A percentile compares a stretch with the other conserved stretches of the same genome.
phyloP scores from a whole-genome alignment of 805 yeast genomes.

The Hanseniaspora hatyaiensis region DNA sequence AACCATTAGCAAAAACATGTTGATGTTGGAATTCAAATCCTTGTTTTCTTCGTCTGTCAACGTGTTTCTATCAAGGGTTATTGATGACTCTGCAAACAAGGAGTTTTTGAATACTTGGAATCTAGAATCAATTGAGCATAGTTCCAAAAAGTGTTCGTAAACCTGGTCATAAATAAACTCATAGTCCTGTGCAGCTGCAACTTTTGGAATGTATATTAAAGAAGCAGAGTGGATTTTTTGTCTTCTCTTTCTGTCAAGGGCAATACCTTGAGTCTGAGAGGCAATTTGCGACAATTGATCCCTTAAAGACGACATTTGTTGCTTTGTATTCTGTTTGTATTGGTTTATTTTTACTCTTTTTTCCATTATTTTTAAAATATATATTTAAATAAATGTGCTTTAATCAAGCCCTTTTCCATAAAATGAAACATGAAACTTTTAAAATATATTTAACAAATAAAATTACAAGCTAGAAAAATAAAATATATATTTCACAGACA shows the following conservation, averaged over 20 bases:
- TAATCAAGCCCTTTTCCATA: too few species aligned
- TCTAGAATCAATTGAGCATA: constrained; percentile 60
- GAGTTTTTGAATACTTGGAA: constrained; percentile 59
- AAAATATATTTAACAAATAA: too few species aligned
- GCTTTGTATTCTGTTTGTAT: too few species aligned
- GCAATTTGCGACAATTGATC: constrained; percentile 68
- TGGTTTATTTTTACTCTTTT: too few species aligned
- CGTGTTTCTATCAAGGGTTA: constrained; percentile 67
- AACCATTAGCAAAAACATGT: constrained; percentile 57
- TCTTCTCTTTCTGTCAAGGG: constrained; percentile 74
- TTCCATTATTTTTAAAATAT: too few species aligned
- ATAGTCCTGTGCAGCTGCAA: constrained; percentile 90
- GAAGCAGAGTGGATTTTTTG: constrained; percentile 83
- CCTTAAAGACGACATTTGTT: constrained; percentile 63
- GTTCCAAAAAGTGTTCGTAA: constrained; percentile 61
- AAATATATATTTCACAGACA: too few species aligned
- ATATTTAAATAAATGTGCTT: too few species aligned
- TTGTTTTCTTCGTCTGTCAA: constrained; percentile 67
- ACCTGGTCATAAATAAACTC: constrained; percentile 66
- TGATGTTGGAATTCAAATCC: constrained; percentile 63
- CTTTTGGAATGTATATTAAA: constrained; percentile 68
- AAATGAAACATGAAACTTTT: too few species aligned
- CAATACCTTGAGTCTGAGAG: constrained; percentile 53
- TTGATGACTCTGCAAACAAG: constrained; percentile 71
- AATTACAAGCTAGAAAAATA: too few species aligned